phyloP scores from a whole-genome alignment of 352 stramenopile genomes.

The Phytophthora pinifolia region DNA sequence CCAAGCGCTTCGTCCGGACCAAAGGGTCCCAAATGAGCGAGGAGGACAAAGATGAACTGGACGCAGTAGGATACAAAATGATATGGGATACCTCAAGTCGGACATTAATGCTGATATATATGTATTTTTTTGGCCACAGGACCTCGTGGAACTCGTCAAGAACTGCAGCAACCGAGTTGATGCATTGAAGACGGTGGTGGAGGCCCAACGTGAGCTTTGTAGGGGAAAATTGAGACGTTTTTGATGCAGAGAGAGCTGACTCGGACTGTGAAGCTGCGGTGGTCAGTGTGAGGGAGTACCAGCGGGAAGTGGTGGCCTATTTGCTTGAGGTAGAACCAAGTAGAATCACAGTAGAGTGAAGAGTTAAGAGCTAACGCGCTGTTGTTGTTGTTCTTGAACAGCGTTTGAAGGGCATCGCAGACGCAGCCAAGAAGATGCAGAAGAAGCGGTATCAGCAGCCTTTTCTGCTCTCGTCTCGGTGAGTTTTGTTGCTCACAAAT shows the following conservation, averaged over 20 bases:
- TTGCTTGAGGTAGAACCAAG: conserved; percentile 50
- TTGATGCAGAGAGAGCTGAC: neutral
- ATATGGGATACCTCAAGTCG: conserved; percentile 2
- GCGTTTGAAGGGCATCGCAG: conserved; percentile 66
- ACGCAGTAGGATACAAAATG: conserved; percentile 40
- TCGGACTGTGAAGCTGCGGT: conserved; percentile 22
- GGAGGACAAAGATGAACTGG: conserved; percentile 75
- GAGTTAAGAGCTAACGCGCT: neutral
- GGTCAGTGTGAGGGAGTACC: conserved; percentile 39
- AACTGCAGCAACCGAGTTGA: conserved; percentile 67
- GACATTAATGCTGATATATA: conserved; percentile 5
- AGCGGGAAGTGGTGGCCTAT: conserved; percentile 75
- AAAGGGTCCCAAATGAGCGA: conserved; percentile 69
- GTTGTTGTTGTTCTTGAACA: conserved; percentile 16
- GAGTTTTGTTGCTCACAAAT: neutral
- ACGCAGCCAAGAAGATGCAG: conserved; percentile 71
- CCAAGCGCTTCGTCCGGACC: conserved; percentile 59
- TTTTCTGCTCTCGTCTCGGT: conserved; percentile 66
- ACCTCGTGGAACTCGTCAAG: conserved; percentile 75
- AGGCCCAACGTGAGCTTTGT: conserved; percentile 28
- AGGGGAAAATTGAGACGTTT: neutral
- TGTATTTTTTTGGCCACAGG: conserved; percentile 32
- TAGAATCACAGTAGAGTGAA: neutral
- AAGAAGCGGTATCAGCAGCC: conserved; percentile 65
- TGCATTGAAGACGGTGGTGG: conserved; percentile 42